Percentiles rank a stretch among this genome's conserved stretches.
These are phyloP conservation scores for Colletotrichum scovillei DNA, from an alignment of 2,329 filamentous ascomycete species.

Conservation along the genomic window DNA sequence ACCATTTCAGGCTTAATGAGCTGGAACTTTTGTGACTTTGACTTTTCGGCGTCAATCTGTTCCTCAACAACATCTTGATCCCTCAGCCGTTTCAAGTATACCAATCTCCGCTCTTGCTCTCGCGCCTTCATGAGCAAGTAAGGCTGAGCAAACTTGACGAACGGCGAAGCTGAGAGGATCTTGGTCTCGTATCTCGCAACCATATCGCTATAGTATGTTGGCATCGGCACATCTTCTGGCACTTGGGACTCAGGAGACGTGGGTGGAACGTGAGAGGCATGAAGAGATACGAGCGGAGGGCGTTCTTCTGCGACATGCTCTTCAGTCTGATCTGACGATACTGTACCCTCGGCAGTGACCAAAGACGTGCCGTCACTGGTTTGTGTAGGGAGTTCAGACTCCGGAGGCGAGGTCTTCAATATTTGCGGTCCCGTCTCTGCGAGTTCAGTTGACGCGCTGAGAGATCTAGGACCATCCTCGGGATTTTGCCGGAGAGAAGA, in stretches of 20 bases:
- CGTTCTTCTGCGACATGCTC: constrained; percentile 40
- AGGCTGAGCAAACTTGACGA: constrained; percentile 94
- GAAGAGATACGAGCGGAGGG: constrained; percentile 48
- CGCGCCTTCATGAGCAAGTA: constrained; percentile 93
- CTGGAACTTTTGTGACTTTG: constrained; percentile 79
- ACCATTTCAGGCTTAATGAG: constrained; percentile 97
- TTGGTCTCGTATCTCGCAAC: constrained; percentile 94
- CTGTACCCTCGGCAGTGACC: constrained; percentile 41
- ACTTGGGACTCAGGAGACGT: constrained; percentile 66
- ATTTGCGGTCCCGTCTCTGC: constrained; percentile 45
- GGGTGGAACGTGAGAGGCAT: constrained; percentile 55
- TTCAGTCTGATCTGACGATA: constrained; percentile 41
- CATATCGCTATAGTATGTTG: constrained; percentile 95
- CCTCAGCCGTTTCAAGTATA: constrained; percentile 83
- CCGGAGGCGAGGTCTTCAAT: constrained; percentile 47
- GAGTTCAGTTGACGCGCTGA: constrained; percentile 41
- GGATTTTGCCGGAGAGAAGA: constrained; percentile 46
- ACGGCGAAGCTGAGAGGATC: constrained; percentile 93
- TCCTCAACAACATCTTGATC: constrained; percentile 77
- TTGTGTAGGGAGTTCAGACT: constrained; percentile 45
- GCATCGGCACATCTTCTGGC: constrained; percentile 83
- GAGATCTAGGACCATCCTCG: constrained; percentile 51
- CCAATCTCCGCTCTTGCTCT: constrained; percentile 87
- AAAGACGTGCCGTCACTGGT: constrained; percentile 28
- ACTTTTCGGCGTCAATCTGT: constrained; percentile 68